Evolutionary conservation across 352 stramenopile species (phyloP).

Genomic region (Globisporangium echinulatum): DNA sequence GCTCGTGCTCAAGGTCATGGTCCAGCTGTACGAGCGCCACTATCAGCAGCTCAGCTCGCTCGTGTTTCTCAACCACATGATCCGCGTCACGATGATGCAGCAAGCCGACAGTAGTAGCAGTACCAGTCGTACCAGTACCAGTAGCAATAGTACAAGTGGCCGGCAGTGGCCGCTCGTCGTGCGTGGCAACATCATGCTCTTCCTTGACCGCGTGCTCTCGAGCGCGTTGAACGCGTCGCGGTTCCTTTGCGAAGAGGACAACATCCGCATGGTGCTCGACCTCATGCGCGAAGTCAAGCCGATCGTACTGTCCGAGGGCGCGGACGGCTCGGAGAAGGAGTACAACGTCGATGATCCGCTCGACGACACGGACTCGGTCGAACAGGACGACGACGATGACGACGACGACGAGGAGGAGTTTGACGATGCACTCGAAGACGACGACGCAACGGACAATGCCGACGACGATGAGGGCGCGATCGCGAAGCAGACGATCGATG

Average conservation of each 20-base stretch:
- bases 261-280: slow-evolving; percentile 71
- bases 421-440: slow-evolving; percentile 20
- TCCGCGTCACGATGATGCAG: slow-evolving; percentile 76
- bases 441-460: slow-evolving; percentile 22
- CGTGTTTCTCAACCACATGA: slow-evolving; percentile 76
- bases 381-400: slow-evolving; percentile 49
- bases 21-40: slow-evolving; percentile 79
- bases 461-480: slow-evolving; percentile 39
- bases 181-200: slow-evolving; percentile 79
- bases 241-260: slow-evolving; percentile 66
- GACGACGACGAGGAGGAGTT: slow-evolving; percentile 31
- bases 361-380: slow-evolving; percentile 32
- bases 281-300: slow-evolving; percentile 75
- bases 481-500: slow-evolving; percentile 55
- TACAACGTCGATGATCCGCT: slow-evolving; percentile 52
- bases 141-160: no score
- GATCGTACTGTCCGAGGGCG: slow-evolving; percentile 56
- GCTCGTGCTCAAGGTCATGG: slow-evolving; percentile 84
- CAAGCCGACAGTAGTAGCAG: slow-evolving; percentile 21
- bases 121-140: no score
- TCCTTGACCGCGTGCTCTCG: slow-evolving; percentile 74
- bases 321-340: slow-evolving; percentile 60
- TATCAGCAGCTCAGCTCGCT: slow-evolving; percentile 72
- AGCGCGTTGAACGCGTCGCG: slow-evolving; percentile 75
- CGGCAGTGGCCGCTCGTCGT: slow-evolving; percentile 61